Base-by-base conservation (phyloP, 1,139 yeast species). In the Yamadazyma sp. region DNA sequence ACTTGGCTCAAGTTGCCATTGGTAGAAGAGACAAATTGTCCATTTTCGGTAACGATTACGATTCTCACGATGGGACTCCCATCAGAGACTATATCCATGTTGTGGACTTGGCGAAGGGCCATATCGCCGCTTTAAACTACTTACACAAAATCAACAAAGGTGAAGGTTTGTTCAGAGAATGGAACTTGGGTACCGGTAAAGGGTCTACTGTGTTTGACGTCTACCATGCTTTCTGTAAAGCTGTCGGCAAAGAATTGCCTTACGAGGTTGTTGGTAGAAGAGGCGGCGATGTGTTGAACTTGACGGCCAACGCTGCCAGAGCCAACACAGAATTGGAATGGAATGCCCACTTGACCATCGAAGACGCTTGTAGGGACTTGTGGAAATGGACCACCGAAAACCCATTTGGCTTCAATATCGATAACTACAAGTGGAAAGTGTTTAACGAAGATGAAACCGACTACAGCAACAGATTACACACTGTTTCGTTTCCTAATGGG, bases 61-160 rank as follows among this genome's bases (percentile, higher is more conserved):
- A 75, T 39, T 75, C 86, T 36, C 77, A 78, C 45, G 92, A 85
- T 60, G 92, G 94, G 34, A 85, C 94, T 11, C 91, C 92, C 22
- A 83, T 85, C 45, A 73, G 95, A 51, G 95, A 87, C 60, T 86
- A 87, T 56, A 79, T 87, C 45, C 92, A 87, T 55, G 94, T 87
- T 16, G 78, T 84, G 42, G 95, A 87, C 58, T 75, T 87, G 46
- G 92, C 92, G n/a, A 71, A 71, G 53, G 95, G 94, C 36, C 94
- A 86, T 50, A 68, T 85, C 45, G 80, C 89, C 30, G 89, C 92
- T 7, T 67, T 86, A 51, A 65, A 75, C 36, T 79, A 81, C 58
- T 72, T 86, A 42, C 73, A 73, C 45, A 52, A 56, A n/a, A 52
- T 64, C 34, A 45, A 55, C 7, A 53, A 58, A n/a, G 53, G 59